A percentile compares a stretch with the other conserved stretches of the same genome.
phyloP scores from a whole-genome alignment of 169 alveolate species.

The Eimeria nieschulzi region DNA sequence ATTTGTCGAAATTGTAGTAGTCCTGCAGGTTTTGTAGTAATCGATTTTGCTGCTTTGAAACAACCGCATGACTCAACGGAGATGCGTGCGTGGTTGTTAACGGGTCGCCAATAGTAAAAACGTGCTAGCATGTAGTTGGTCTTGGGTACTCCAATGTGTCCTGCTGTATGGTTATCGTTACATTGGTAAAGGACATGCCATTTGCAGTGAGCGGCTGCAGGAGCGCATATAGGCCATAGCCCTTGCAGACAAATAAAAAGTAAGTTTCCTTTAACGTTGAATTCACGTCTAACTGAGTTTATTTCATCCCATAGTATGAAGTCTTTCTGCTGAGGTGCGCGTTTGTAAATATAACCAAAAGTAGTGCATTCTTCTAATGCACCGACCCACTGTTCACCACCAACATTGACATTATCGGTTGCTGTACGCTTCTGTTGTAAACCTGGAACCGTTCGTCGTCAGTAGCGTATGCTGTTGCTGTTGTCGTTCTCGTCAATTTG shows the following conservation, averaged over 20 bases:
- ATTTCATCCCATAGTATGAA: too few species aligned
- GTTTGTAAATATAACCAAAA: too few species aligned
- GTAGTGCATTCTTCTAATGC: too few species aligned
- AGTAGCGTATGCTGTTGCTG: too few species aligned
- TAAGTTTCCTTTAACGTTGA: too few species aligned
- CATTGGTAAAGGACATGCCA: neutral
- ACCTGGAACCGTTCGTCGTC: too few species aligned
- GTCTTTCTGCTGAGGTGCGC: too few species aligned
- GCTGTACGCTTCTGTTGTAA: too few species aligned
- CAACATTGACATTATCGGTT: too few species aligned
- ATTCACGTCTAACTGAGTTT: too few species aligned
- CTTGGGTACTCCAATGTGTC: neutral
- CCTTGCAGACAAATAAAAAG: constrained; percentile 12
- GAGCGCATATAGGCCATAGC: neutral
- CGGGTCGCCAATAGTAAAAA: neutral
- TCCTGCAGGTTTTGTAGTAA: constrained; percentile 23
- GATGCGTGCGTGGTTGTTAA: neutral
- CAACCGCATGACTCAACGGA: constrained; percentile 18
- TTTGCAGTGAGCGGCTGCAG: neutral
- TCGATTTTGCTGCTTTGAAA: constrained; percentile 5
- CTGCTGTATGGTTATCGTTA: constrained; percentile 10
- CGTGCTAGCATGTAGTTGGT: neutral
- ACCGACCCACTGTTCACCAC: too few species aligned
- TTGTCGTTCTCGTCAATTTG: too few species aligned
- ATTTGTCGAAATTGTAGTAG: neutral